A percentile compares a stretch with the other conserved stretches of the same genome.
Evolutionary conservation across 805 yeast genomes (phyloP).

Genomic region (Zygosaccharomyces bisporus): DNA sequence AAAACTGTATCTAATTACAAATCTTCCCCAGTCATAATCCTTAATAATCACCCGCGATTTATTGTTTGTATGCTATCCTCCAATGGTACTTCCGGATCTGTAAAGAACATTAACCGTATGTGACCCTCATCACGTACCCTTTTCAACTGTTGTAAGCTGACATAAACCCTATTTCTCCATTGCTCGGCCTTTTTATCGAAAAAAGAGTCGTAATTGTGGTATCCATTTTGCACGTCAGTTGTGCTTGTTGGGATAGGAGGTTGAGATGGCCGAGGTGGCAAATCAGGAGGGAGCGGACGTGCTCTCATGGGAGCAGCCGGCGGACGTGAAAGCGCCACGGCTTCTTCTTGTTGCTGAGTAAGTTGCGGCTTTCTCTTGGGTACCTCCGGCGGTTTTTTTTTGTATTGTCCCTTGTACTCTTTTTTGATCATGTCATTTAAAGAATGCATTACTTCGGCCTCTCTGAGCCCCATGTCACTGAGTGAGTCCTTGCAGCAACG

Average conservation of each 20-base stretch:
- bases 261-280: constrained; percentile 35
- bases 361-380: constrained; percentile 25
- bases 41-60: background rate
- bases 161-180: constrained; percentile 54
- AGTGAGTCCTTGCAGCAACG: constrained; percentile 70
- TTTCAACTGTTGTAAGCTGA: constrained; percentile 34
- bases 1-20: constrained; percentile 6
- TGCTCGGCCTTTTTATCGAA: constrained; percentile 49
- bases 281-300: constrained; percentile 15
- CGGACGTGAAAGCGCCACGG: constrained; percentile 9
- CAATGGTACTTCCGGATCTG: constrained; percentile 27
- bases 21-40: background rate
- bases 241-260: constrained; percentile 23
- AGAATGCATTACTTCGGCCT: constrained; percentile 28
- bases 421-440: constrained; percentile 30
- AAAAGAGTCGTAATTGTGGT: constrained; percentile 24
- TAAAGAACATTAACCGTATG: constrained; percentile 30
- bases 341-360: constrained; percentile 15
- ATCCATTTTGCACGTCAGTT: constrained; percentile 26
- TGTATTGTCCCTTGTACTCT: constrained; percentile 21
- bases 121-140: constrained; percentile 18
- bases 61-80: constrained; percentile 22
- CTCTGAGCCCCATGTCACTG: constrained; percentile 47
- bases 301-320: constrained; percentile 4
- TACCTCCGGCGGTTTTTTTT: constrained; percentile 24